A percentile compares a stretch with the other conserved stretches of the same genome.
phyloP scores from a whole-genome alignment of 305 asterid genomes.

The Rubia balearica region DNA sequence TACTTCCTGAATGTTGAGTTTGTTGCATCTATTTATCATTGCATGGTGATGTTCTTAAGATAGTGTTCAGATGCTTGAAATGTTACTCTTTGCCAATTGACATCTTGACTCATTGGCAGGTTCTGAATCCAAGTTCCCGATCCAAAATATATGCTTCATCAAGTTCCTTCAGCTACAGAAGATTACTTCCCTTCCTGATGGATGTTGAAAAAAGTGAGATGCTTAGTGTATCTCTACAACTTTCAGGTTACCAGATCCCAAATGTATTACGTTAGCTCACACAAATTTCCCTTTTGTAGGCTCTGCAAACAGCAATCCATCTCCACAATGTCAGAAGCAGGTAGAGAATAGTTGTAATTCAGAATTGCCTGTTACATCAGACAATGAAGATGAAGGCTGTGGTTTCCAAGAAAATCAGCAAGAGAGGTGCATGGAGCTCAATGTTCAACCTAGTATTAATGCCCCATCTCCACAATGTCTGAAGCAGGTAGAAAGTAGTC shows the following conservation, averaged over 20 bases:
- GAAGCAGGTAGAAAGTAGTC: constrained; percentile 25
- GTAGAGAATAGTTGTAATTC: constrained; percentile 20
- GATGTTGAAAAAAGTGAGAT: constrained; percentile 40
- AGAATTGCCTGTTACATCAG: constrained; percentile 4
- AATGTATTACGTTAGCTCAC: constrained; percentile 5
- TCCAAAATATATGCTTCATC: constrained; percentile 47
- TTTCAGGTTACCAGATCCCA: constrained; percentile 3
- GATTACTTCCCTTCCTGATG: constrained; percentile 70
- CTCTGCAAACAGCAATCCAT: constrained; percentile 23
- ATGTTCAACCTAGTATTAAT: neutral
- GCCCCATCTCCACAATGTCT: constrained; percentile 20
- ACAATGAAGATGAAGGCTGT: constrained; percentile 13
- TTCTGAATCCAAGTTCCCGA: constrained; percentile 54
- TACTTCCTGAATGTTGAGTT: neutral
- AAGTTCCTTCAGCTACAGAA: constrained; percentile 60
- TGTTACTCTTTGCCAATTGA: constrained; percentile 8
- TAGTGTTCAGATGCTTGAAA: neutral
- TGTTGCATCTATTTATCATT: neutral
- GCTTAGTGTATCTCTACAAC: constrained; percentile 11
- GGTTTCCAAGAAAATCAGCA: constrained; percentile 19
- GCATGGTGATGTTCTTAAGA: neutral
- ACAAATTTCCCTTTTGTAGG: constrained; percentile 25
- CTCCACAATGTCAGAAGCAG: constrained; percentile 24
- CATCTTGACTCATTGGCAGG: constrained; percentile 32
- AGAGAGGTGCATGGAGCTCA: constrained; percentile 17